These are phyloP conservation scores for Ophidiomyces ophidiicola DNA, from an alignment of 2,329 filamentous ascomycete species.

Conservation along the genomic window DNA sequence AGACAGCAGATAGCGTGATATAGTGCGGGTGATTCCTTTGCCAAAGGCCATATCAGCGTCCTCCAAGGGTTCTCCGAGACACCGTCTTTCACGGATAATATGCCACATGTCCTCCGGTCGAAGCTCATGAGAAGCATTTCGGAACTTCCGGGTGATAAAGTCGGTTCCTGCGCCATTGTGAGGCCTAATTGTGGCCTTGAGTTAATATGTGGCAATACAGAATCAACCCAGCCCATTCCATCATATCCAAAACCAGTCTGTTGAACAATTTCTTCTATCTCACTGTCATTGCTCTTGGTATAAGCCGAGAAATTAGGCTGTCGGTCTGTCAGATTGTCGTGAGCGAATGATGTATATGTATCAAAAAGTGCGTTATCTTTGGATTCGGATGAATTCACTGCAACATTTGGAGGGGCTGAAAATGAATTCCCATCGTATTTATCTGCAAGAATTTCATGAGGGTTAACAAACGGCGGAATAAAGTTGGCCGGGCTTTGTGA, in stretches of 20 bases:
- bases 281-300: constrained; percentile 26
- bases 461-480: too few species aligned
- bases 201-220: not conserved
- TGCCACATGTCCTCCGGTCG: constrained; percentile 55
- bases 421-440: too few species aligned
- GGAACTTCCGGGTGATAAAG: constrained; percentile 41
- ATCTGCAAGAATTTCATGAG: too few species aligned
- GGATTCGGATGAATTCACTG: too few species aligned
- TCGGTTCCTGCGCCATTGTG: constrained; percentile 35
- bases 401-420: too few species aligned
- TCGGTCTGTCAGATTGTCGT: too few species aligned
- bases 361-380: constrained; percentile 4
- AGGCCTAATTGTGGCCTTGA: not conserved
- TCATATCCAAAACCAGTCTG: constrained; percentile 21
- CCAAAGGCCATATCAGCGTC: constrained; percentile 57
- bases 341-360: not conserved
- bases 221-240: constrained; percentile 11
- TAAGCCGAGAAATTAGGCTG: not conserved
- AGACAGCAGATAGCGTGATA: constrained; percentile 58
- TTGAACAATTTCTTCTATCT: constrained; percentile 46
- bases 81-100: constrained; percentile 59
- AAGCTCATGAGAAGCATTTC: constrained; percentile 54
- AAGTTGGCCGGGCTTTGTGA: too few species aligned
- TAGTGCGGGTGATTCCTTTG: constrained; percentile 50
- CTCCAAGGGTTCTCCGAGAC: constrained; percentile 59